Conservation (phyloP, 371 early-diverging fungal genomes). For the Mortierella sp. region DNA sequence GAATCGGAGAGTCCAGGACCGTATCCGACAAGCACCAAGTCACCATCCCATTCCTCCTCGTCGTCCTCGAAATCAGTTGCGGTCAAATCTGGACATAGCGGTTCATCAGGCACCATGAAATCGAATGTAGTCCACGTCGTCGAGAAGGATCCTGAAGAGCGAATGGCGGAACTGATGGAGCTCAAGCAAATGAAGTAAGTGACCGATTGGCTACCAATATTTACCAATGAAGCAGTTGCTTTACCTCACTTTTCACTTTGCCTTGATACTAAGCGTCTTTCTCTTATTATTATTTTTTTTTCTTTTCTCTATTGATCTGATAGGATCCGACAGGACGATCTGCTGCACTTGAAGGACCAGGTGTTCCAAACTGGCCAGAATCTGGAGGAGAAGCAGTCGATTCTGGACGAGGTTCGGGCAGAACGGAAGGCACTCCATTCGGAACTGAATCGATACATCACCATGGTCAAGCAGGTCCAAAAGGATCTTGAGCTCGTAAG, state of each 20-base stretch:
- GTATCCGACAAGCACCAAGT: background rate
- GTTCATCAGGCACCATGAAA: background rate
- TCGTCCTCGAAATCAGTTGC: background rate
- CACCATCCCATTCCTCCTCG: background rate
- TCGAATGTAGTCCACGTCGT: background rate
- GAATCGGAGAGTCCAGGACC: background rate
- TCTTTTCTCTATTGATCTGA: background rate
- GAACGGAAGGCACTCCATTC: constrained; percentile 41
- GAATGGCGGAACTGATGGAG: constrained; percentile 42
- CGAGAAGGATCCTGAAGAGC: constrained; percentile 47
- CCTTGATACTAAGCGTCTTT: background rate
- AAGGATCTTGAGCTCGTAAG: constrained; percentile 46
- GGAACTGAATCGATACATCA: constrained; percentile 33
- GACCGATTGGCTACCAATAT: background rate
- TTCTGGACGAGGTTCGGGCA: constrained; percentile 37
- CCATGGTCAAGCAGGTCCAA: constrained; percentile 49
- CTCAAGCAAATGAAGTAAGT: constrained; percentile 43
- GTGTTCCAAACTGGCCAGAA: constrained; percentile 29
- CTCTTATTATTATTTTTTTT: background rate
- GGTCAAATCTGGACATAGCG: too few species aligned
- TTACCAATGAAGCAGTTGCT: background rate
- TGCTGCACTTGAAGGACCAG: constrained; percentile 44
- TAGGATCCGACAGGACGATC: constrained; percentile 48
- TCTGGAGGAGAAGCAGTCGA: constrained; percentile 42
- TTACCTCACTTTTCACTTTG: background rate